Base-by-base conservation (phyloP, 2,329 filamentous ascomycete species). In the Penicillium sp. region DNA sequence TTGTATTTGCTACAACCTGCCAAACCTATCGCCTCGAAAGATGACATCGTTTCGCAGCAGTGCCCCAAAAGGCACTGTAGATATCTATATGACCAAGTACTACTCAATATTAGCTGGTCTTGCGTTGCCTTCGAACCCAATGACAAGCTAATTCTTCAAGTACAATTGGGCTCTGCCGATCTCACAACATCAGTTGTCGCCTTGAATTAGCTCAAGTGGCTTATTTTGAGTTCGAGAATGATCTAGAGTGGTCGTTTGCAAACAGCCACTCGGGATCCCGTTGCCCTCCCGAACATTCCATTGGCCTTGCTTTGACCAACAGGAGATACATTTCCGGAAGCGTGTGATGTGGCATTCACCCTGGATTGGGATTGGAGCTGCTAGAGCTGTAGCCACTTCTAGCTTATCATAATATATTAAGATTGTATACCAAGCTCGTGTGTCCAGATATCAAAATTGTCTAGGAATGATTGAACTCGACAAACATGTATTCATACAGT, bases 251-350 rank as follows among this genome's bases (percentile, higher is more conserved):
- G 45, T 30, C 45, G 45, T 49, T 49, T 24, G 45, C 45, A 49
- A 49, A 30, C 45, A 49, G 45, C 45, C 45, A 49, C 45, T 49
- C 45, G 45, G 45, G 45, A 49, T 49, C 45, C 45, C 26, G 45
- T 28, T 49, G 45, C 26, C 5, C 26, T 30, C 45, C 45, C 45
- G 45, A 49, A 49, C 45, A 49, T 49, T 49, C 45, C 45, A 49
- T 30, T 49, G 45, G 45, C 24, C 45, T 30, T 49, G 45, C 44
- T 47, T 8, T 28, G 24, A 47, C 24, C 15, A 49, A 1, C 8
- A n/a, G 45, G 45, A 49, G 26, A 30, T 49, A 13, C 15, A 30
- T 30, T 47, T 49, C 45, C 26, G 45, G 9, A 17, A 30, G 17
- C 45, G 26, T 49, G 3, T 49, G 24, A 49, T 24, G 45, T 49